phyloP scores from a whole-genome alignment of 148 eudicot genomes.

The Cornus florida region DNA sequence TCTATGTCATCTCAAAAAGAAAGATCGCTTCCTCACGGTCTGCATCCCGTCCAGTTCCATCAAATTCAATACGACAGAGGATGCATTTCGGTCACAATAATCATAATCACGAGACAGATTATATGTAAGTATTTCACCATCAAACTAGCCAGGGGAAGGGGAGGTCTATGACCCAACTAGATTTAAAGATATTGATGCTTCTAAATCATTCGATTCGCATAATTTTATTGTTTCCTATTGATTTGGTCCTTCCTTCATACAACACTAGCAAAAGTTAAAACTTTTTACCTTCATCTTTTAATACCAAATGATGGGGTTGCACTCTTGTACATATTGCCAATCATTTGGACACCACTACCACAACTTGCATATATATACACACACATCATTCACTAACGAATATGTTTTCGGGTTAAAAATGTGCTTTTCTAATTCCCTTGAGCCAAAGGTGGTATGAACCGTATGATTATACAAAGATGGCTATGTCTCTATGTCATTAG shows the following conservation, averaged over 20 bases:
- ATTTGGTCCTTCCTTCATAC: no score
- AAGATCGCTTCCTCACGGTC: slow-evolving; percentile 6
- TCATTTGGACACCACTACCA: no score
- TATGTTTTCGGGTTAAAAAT: background rate
- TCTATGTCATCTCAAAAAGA: slow-evolving; percentile 20
- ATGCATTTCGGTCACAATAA: background rate
- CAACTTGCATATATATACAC: no score
- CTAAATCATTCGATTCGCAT: no score
- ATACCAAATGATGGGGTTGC: no score
- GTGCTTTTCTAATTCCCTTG: background rate
- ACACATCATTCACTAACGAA: background rate
- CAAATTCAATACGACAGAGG: background rate
- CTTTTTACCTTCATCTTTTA: no score
- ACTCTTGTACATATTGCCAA: no score
- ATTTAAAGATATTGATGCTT: no score
- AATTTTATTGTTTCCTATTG: no score
- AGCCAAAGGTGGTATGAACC: background rate
- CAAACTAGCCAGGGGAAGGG: no score
- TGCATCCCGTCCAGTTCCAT: slow-evolving; percentile 12
- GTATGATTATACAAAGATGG: background rate
- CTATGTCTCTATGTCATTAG: background rate
- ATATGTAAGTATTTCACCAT: background rate
- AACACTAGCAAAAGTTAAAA: no score
- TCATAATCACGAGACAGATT: background rate
- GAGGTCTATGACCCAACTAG: no score